These are phyloP conservation scores for Candida tetrigidarum DNA, from an alignment of 1,139 yeast species.

Conservation along the genomic window DNA sequence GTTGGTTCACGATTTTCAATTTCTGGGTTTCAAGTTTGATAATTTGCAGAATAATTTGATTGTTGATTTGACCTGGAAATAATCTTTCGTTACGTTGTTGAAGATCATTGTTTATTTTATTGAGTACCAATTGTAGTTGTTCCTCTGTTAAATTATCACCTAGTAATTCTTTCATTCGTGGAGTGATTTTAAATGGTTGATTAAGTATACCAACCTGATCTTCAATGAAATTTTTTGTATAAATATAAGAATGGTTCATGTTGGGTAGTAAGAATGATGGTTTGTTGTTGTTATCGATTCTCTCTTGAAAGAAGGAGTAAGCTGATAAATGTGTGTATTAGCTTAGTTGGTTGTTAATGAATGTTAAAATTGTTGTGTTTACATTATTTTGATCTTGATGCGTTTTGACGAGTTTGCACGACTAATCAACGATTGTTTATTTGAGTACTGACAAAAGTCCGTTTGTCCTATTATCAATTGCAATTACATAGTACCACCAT, in stretches of 20 bases:
- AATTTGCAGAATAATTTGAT: constrained; percentile 42
- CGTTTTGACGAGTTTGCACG: too few relatives aligned
- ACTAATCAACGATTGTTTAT: too few relatives aligned
- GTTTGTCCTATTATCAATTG: too few relatives aligned
- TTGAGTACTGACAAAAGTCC: too few relatives aligned
- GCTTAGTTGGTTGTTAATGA: too few relatives aligned
- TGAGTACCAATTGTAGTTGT: constrained; percentile 28
- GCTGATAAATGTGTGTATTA: too few relatives aligned
- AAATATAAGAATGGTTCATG: constrained; percentile 25
- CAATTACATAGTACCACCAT: too few relatives aligned
- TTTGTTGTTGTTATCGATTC: not conserved
- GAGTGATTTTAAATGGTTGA: constrained; percentile 27
- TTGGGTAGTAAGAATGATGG: not conserved
- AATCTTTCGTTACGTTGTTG: constrained; percentile 32
- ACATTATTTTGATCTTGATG: too few relatives aligned
- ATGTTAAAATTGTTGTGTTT: too few relatives aligned
- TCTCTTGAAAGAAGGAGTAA: too few relatives aligned
- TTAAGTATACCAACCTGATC: constrained; percentile 28
- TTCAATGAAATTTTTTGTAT: constrained; percentile 37
- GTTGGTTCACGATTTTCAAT: constrained; percentile 31
- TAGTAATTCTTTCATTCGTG: constrained; percentile 19
- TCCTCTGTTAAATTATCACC: constrained; percentile 19
- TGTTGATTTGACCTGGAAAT: constrained; percentile 35
- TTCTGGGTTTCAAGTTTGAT: constrained; percentile 37
- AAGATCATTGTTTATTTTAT: constrained; percentile 31